These are phyloP conservation scores for Eucalyptus pauciflora DNA, from an alignment of 345 rosid genomes.

Conservation along the genomic window DNA sequence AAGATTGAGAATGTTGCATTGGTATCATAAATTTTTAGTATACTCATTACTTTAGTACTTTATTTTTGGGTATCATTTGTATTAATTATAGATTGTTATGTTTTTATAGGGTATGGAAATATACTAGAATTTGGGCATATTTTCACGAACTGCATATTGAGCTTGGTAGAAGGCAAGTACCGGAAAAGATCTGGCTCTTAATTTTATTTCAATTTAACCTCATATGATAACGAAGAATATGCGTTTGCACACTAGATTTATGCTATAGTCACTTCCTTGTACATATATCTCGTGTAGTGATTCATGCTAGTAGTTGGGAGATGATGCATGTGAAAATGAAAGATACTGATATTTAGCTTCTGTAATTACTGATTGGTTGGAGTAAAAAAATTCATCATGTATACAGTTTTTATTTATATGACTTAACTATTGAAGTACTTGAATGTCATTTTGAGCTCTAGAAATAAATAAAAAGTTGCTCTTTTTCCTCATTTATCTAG, in stretches of 20 bases:
- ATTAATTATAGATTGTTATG: neutral
- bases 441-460: neutral
- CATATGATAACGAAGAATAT: neutral
- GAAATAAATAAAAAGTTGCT: neutral
- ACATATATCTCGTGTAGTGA: rapidly evolving
- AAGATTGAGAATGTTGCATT: neutral
- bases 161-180: constrained; percentile 27
- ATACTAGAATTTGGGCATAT: constrained; percentile 63
- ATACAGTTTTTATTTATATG: neutral
- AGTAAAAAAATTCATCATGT: neutral
- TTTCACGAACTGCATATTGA: constrained; percentile 55
- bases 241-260: neutral
- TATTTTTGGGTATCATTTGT: neutral
- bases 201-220: neutral
- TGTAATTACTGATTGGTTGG: neutral
- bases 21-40: too few relatives aligned
- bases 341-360: neutral
- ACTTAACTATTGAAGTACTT: neutral
- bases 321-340: neutral
- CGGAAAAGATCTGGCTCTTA: neutral
- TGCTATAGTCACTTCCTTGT: neutral
- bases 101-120: constrained; percentile 42
- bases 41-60: neutral
- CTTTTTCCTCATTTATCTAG: neutral
- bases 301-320: rapidly evolving